These are phyloP conservation scores for Fusarium sp. DNA, from an alignment of 2,329 filamentous ascomycete species.

Conservation along the genomic window DNA sequence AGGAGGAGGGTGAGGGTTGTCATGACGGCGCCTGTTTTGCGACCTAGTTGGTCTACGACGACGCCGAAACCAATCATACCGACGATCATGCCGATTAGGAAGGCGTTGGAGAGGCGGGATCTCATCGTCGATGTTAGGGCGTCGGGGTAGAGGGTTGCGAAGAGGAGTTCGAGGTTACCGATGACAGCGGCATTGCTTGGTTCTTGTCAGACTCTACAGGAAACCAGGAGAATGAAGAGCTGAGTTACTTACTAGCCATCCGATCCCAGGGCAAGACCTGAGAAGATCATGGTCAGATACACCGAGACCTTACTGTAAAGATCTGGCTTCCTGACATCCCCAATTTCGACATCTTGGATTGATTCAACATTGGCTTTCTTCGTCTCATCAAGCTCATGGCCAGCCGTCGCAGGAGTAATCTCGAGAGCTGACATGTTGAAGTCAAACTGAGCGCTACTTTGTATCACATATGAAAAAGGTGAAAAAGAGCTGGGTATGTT, in stretches of 20 bases:
- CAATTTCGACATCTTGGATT: neutral
- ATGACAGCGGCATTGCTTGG: constrained; percentile 4
- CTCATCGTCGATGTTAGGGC: constrained; percentile 1
- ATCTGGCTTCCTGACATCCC: neutral
- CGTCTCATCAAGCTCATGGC: neutral
- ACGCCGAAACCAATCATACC: constrained; percentile 8
- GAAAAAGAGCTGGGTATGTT: neutral
- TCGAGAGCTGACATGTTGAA: neutral
- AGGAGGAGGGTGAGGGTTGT: neutral
- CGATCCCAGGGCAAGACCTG: constrained; percentile 2
- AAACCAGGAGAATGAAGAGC: too few species aligned
- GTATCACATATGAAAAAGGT: too few species aligned
- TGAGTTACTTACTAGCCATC: constrained; percentile 13
- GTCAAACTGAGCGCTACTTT: rapidly evolving
- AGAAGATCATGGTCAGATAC: constrained; percentile 6
- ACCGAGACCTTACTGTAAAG: constrained; percentile 9
- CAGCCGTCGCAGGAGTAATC: neutral
- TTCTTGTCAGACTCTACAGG: neutral
- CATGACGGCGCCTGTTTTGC: constrained; percentile 14
- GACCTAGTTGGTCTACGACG: constrained; percentile 8
- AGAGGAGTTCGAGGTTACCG: constrained; percentile 5
- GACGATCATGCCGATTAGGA: neutral
- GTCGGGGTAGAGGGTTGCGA: constrained; percentile 1
- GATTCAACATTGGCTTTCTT: neutral
- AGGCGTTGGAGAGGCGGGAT: neutral